Percentiles rank a stretch among this genome's conserved stretches.
Evolutionary conservation across 2,329 filamentous ascomycete genomes (phyloP).

Genomic region (Juglanconis oblonga): DNA sequence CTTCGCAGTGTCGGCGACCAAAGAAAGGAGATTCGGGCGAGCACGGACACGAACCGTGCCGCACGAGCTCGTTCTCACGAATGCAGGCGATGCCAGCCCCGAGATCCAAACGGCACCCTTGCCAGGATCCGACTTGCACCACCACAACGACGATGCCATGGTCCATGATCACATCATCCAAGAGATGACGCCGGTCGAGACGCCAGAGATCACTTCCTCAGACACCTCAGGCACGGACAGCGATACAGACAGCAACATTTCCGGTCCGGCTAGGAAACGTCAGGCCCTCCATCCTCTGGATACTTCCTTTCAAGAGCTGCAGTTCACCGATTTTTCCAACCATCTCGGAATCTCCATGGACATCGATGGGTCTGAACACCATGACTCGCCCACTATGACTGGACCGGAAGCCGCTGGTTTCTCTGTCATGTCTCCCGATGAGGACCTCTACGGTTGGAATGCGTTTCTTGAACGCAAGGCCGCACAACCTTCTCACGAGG

Average conservation of each 20-base stretch:
- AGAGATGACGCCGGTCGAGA: conserved; percentile 4
- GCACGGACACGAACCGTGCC: conserved; percentile 16
- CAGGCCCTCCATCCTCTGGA: conserved; percentile 2
- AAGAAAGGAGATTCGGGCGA: conserved; percentile 13
- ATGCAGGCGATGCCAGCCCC: conserved; percentile 1
- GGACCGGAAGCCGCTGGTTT: conserved; percentile 13
- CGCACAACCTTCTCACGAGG: conserved; percentile 4
- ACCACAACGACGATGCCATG: neutral
- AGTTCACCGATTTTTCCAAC: conserved; percentile 31
- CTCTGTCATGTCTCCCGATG: conserved; percentile 16
- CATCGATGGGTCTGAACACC: conserved; percentile 8
- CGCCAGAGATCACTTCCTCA: conserved; percentile 3
- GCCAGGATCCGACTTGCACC: conserved; percentile 1
- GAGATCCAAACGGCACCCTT: conserved; percentile 16
- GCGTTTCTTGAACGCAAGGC: conserved; percentile 21
- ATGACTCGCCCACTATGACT: conserved; percentile 17
- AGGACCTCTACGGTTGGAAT: conserved; percentile 29
- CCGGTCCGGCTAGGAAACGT: conserved; percentile 3
- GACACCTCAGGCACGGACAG: conserved; percentile 17
- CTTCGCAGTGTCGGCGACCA: conserved; percentile 16
- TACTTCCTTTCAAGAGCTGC: conserved; percentile 14
- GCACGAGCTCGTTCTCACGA: conserved; percentile 8
- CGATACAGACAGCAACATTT: conserved; percentile 11
- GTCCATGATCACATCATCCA: neutral
- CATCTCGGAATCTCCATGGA: conserved; percentile 20